phyloP scores from a whole-genome alignment of 768 basidiomycete genomes.

The Porphyrellus cyaneotinctus region DNA sequence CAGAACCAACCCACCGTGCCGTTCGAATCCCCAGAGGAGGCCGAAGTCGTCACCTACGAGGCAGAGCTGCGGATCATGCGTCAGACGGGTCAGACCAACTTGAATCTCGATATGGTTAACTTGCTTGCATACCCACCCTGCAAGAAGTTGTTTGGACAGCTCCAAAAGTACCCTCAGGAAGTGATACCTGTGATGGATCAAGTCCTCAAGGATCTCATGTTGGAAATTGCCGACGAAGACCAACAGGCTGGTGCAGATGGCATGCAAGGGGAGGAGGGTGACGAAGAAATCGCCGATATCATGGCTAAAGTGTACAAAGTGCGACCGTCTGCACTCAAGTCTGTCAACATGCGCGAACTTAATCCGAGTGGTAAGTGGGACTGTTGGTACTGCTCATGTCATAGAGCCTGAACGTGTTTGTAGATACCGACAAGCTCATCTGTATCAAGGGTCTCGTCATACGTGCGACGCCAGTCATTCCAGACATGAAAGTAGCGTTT shows the following conservation, averaged over 20 bases:
- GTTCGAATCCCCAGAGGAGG: slow-evolving; percentile 59
- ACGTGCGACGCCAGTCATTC: slow-evolving; percentile 94
- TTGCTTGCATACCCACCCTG: slow-evolving; percentile 81
- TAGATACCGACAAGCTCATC: slow-evolving; percentile 97
- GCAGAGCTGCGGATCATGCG: slow-evolving; percentile 80
- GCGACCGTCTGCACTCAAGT: slow-evolving; percentile 78
- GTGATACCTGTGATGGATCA: slow-evolving; percentile 97
- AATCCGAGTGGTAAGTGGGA: slow-evolving; percentile 76
- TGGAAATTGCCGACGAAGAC: slow-evolving; percentile 82
- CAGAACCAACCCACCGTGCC: slow-evolving; percentile 48
- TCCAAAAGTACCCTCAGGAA: slow-evolving; percentile 94
- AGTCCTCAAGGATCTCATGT: slow-evolving; percentile 87
- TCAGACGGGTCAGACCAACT: slow-evolving; percentile 84
- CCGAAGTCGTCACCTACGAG: slow-evolving; percentile 72
- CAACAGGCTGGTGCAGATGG: slow-evolving; percentile 64
- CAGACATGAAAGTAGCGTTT: slow-evolving; percentile 98
- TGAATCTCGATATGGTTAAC: slow-evolving; percentile 89
- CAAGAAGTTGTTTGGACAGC: slow-evolving; percentile 77
- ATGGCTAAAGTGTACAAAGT: slow-evolving; percentile 89
- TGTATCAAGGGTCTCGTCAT: slow-evolving; percentile 96
- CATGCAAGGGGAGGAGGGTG: slow-evolving; percentile 72
- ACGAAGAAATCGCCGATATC: slow-evolving; percentile 86
- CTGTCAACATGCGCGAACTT: slow-evolving; percentile 91
- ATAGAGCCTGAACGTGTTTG: background rate
- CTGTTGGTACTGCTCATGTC: background rate